These are phyloP conservation scores for Blastobotrys arbuscula DNA, from an alignment of 1,139 yeast genomes.

Conservation along the genomic window DNA sequence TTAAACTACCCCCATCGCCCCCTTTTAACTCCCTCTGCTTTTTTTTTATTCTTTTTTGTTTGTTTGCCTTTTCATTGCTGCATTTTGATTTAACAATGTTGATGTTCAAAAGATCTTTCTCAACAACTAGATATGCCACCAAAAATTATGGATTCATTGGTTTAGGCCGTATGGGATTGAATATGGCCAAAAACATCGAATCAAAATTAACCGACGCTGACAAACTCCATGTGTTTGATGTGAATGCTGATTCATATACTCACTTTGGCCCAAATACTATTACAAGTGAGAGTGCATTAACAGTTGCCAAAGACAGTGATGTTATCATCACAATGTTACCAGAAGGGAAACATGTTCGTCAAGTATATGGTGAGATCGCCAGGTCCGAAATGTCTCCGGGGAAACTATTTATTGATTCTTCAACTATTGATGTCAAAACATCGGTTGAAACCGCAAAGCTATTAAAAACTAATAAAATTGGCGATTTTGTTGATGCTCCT, in stretches of 20 bases:
- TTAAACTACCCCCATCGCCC: no score
- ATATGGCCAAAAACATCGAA: constrained; percentile 53
- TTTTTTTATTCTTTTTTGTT: no score
- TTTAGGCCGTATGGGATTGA: constrained; percentile 54
- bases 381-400: not conserved
- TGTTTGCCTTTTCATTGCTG: no score
- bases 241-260: constrained; percentile 34
- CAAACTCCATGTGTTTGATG: constrained; percentile 44
- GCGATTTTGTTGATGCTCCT: constrained; percentile 50
- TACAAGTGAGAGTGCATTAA: constrained; percentile 32
- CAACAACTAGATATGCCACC: constrained; percentile 10
- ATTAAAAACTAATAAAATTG: constrained; percentile 23
- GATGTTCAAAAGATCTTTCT: constrained; percentile 16
- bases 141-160: constrained; percentile 47
- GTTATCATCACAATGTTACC: constrained; percentile 53
- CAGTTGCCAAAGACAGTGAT: constrained; percentile 38
- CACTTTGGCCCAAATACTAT: constrained; percentile 17
- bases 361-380: constrained; percentile 40
- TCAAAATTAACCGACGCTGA: constrained; percentile 40
- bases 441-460: constrained; percentile 36
- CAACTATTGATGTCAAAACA: constrained; percentile 52
- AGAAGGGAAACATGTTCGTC: constrained; percentile 50
- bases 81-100: constrained; percentile 9
- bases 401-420: constrained; percentile 42
- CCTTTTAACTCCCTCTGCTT: no score